Evolutionary conservation across 2,329 filamentous ascomycete species (phyloP).

Genomic region (Neofusicoccum ribis): DNA sequence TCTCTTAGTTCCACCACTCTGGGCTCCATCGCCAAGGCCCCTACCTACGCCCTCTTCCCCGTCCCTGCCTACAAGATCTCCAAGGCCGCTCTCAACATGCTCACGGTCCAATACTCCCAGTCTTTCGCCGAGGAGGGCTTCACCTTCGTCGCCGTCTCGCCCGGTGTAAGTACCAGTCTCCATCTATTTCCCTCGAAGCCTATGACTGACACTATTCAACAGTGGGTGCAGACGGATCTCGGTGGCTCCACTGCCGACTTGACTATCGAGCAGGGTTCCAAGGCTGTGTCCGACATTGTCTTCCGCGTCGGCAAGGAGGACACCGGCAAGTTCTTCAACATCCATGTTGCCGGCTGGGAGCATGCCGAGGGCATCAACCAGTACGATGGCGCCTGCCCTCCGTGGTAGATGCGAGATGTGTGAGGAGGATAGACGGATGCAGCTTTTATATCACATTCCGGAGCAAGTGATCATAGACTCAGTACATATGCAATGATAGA

Average conservation of each 20-base stretch:
- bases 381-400: neutral
- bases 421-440: too few species aligned
- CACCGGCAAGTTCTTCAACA: slow-evolving; percentile 52
- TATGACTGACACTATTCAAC: neutral
- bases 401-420: neutral
- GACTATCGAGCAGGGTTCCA: slow-evolving; percentile 40
- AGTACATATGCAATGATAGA: too few species aligned
- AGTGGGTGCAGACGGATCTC: slow-evolving; percentile 52
- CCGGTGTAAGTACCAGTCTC: slow-evolving; percentile 42
- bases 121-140: slow-evolving; percentile 43
- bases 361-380: slow-evolving; percentile 16
- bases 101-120: slow-evolving; percentile 48
- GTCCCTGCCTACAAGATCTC: slow-evolving; percentile 46
- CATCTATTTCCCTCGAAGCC: neutral
- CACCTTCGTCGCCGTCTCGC: slow-evolving; percentile 44
- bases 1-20: slow-evolving; percentile 41
- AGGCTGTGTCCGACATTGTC: slow-evolving; percentile 48
- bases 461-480: too few species aligned
- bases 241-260: slow-evolving; percentile 45
- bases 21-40: slow-evolving; percentile 41
- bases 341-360: slow-evolving; percentile 42
- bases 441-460: too few species aligned
- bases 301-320: slow-evolving; percentile 38
- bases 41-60: slow-evolving; percentile 26
- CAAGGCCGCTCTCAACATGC: slow-evolving; percentile 26